These are phyloP conservation scores for Castanospermum australe DNA, from an alignment of 306 rosid species.

Conservation along the genomic window DNA sequence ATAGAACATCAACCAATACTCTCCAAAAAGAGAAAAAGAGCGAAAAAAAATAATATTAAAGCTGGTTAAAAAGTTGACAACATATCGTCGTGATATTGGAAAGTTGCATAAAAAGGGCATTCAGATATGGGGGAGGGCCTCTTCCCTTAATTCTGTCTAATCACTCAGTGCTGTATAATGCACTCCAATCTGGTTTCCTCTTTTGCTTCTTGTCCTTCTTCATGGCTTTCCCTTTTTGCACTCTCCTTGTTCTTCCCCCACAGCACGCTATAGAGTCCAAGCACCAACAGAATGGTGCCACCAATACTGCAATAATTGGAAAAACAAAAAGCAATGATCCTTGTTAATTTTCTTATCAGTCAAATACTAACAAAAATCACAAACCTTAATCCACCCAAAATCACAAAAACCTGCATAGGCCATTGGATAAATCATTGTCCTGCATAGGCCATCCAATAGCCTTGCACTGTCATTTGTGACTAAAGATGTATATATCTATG, in stretches of 20 bases:
- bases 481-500: neutral
- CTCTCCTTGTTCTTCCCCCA: slow-evolving; percentile 86
- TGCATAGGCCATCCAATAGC: neutral
- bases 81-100: neutral
- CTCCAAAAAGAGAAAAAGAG: neutral
- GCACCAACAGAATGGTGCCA: slow-evolving; percentile 68
- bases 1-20: neutral
- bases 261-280: slow-evolving; percentile 75
- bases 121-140: neutral
- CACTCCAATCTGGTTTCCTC: slow-evolving; percentile 51
- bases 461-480: neutral
- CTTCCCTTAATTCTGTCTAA: slow-evolving; percentile 1
- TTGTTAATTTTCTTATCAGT: neutral
- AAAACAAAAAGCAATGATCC: neutral
- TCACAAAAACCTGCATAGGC: neutral
- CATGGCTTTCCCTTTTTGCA: slow-evolving; percentile 2
- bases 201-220: slow-evolving; percentile 39
- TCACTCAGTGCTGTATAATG: slow-evolving; percentile 45
- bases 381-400: no score
- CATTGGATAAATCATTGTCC: no score
- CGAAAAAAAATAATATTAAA: neutral
- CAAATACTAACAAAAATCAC: no score
- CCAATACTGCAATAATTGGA: slow-evolving; percentile 54
- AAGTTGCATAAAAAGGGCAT: slow-evolving; percentile 4
- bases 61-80: slow-evolving; percentile 7